Percentiles rank a stretch among this genome's conserved stretches.
These are phyloP conservation scores for Sextonia rubra DNA, from an alignment of 164 flowering plant genomes.

Conservation along the genomic window DNA sequence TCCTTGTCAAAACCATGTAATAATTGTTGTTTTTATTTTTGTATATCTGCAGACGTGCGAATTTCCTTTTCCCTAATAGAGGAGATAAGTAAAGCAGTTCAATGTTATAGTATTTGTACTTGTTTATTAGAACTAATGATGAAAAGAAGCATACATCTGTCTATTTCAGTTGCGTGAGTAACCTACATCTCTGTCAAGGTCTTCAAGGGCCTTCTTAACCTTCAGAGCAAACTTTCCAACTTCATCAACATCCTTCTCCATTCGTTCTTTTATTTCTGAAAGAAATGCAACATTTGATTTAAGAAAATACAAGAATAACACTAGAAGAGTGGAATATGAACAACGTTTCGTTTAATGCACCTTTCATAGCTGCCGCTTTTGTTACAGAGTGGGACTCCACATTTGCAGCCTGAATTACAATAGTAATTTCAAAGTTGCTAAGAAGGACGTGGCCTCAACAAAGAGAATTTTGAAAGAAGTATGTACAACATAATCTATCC, in stretches of 20 bases:
- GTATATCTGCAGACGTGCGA: no score
- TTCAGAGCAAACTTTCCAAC: constrained; percentile 63
- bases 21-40: no score
- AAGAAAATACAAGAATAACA: background rate
- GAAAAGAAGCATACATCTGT: no score
- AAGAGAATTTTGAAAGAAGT: background rate
- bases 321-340: background rate
- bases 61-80: no score
- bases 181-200: constrained; percentile 60
- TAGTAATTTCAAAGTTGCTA: background rate
- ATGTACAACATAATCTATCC: background rate
- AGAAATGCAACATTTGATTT: background rate
- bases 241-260: constrained; percentile 78
- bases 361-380: constrained; percentile 79
- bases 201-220: constrained; percentile 60
- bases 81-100: no score
- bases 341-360: constrained; percentile 22
- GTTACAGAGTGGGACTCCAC: constrained; percentile 77
- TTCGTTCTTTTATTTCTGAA: constrained; percentile 69
- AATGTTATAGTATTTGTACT: no score
- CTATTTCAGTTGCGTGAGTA: background rate
- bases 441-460: background rate
- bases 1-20: no score
- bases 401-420: constrained; percentile 54
- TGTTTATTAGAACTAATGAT: no score